phyloP scores from a whole-genome alignment of 2,329 filamentous ascomycete genomes.

The Verticillium zaregamsianum region DNA sequence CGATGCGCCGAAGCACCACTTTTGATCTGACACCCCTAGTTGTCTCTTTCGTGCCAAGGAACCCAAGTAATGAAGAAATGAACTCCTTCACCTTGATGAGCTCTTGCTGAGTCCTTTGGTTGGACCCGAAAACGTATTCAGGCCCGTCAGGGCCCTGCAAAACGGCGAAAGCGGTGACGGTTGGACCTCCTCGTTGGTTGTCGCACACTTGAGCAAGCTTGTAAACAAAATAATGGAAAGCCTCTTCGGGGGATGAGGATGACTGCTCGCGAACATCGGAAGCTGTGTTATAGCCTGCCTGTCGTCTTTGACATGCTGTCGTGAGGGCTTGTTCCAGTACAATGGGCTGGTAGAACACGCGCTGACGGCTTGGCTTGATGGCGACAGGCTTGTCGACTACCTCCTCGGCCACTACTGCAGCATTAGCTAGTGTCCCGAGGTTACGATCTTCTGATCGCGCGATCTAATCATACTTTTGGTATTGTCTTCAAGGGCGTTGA shows the following conservation, averaged over 20 bases:
- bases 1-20: not conserved
- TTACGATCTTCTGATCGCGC: too few species aligned
- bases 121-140: constrained; percentile 26
- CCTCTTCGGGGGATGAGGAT: constrained; percentile 11
- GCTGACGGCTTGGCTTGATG: constrained; percentile 14
- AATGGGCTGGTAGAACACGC: constrained; percentile 24
- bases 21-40: not conserved
- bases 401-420: not conserved
- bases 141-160: constrained; percentile 20
- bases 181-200: constrained; percentile 18
- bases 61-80: not conserved
- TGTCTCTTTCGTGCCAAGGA: not conserved
- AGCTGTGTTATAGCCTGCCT: not conserved
- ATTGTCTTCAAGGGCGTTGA: too few species aligned
- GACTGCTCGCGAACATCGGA: constrained; percentile 3
- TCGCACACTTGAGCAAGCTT: constrained; percentile 27
- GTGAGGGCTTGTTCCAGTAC: constrained; percentile 19
- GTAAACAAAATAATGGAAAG: constrained; percentile 23
- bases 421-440: not conserved
- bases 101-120: constrained; percentile 11
- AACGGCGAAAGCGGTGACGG: constrained; percentile 24
- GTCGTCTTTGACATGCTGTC: constrained; percentile 8
- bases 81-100: not conserved
- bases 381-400: not conserved
- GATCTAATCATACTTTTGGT: too few species aligned